phyloP scores from a whole-genome alignment of 805 yeast species.

The Komagataella pastoris region DNA sequence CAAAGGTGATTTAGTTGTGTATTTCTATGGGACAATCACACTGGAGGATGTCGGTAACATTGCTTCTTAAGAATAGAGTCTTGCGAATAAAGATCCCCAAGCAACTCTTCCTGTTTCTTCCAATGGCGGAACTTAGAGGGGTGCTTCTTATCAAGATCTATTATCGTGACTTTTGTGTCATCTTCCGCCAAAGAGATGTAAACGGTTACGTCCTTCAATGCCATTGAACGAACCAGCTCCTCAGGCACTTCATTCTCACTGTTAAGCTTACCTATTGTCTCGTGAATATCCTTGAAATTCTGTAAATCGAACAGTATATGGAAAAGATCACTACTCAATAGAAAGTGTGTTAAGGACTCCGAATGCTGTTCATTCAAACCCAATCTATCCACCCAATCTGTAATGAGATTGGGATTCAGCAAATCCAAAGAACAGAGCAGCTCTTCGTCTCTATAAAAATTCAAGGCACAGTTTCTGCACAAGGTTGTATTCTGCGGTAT shows the following conservation, averaged over 20 bases:
- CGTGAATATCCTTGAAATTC: constrained; percentile 16
- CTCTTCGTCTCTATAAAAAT: neutral
- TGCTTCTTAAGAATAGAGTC: neutral
- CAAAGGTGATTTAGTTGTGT: constrained; percentile 12
- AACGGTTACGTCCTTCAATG: constrained; percentile 38
- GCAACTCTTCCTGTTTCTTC: constrained; percentile 15
- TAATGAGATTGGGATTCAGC: constrained; percentile 16
- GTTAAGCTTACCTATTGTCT: constrained; percentile 13
- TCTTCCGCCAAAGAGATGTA: constrained; percentile 18
- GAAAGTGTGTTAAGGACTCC: neutral
- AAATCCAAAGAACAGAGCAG: constrained; percentile 26
- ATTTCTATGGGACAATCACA: constrained; percentile 6
- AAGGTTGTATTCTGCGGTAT: constrained; percentile 15
- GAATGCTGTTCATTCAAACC: neutral
- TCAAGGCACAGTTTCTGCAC: constrained; percentile 33
- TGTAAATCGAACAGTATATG: constrained; percentile 18
- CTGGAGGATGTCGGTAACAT: neutral
- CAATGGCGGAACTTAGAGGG: constrained; percentile 29
- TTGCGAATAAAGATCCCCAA: neutral
- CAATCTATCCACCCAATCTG: constrained; percentile 19
- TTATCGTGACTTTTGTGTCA: constrained; percentile 16
- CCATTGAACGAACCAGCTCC: constrained; percentile 30
- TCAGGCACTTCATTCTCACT: constrained; percentile 27
- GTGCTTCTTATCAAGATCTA: constrained; percentile 38
- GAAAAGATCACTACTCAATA: constrained; percentile 3